phyloP scores from a whole-genome alignment of 192 early-diverging fungal species.

The Mortierella hygrophila region DNA sequence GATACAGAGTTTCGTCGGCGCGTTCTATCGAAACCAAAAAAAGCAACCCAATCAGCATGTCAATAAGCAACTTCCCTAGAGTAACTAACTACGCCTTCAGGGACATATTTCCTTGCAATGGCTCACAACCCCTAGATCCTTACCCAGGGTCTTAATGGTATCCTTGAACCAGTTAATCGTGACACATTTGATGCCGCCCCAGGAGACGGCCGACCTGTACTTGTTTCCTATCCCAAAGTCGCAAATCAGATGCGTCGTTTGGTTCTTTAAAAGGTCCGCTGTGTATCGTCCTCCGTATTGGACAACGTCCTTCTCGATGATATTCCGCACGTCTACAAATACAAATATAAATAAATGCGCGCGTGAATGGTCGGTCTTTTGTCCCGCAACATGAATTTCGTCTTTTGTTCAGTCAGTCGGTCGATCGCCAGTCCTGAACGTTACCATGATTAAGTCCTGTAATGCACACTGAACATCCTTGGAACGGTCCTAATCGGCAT shows the following conservation, averaged over 20 bases:
- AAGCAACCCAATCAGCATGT: background rate
- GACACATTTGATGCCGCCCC: conserved; percentile 39
- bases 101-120: background rate
- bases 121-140: background rate
- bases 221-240: conserved; percentile 17
- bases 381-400: background rate
- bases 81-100: too few relatives aligned
- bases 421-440: too few relatives aligned
- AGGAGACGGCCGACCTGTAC: conserved; percentile 35
- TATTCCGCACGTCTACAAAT: conserved; percentile 16
- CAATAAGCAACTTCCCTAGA: background rate
- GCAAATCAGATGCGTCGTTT: conserved; percentile 44
- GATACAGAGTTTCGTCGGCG: conserved; percentile 23
- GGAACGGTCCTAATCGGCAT: conserved; percentile 24
- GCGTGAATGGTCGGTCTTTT: background rate
- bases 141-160: conserved; percentile 18
- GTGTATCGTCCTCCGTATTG: conserved; percentile 38
- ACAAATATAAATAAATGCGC: background rate
- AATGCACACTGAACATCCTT: conserved; percentile 41
- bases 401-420: too few relatives aligned
- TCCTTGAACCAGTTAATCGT: conserved; percentile 22
- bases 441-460: conserved; percentile 27
- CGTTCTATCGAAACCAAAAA: conserved; percentile 7
- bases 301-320: conserved; percentile 21
- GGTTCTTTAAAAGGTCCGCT: conserved; percentile 29